Percentiles rank a stretch among this genome's conserved stretches.
These are phyloP conservation scores for Misopates orontium DNA, from an alignment of 257 asterid genomes.

Conservation along the genomic window DNA sequence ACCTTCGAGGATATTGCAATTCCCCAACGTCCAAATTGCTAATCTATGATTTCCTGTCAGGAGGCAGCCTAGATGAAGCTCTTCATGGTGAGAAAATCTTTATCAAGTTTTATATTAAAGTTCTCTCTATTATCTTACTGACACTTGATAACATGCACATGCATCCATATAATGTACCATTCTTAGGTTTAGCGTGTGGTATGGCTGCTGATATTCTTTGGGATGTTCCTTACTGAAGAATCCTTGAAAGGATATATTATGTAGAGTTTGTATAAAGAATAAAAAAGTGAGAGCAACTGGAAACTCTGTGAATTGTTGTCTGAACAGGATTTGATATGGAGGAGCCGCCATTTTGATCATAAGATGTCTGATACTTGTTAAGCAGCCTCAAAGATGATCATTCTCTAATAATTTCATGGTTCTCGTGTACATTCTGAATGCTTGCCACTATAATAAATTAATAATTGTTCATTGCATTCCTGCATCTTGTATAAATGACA, in stretches of 20 bases:
- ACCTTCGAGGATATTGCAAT: constrained; percentile 91
- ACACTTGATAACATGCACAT: constrained; percentile 11
- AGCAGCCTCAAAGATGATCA: too few species aligned
- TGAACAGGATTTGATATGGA: background rate
- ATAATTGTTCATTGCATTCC: too few species aligned
- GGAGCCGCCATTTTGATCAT: background rate
- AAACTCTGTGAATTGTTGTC: background rate
- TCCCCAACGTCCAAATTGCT: constrained; percentile 77
- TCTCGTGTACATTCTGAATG: too few species aligned
- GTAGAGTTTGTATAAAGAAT: too few species aligned
- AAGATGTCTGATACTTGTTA: background rate
- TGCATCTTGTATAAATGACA: too few species aligned
- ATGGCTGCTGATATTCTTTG: background rate
- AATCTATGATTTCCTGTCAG: constrained; percentile 77
- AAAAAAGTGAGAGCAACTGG: background rate
- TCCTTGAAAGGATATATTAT: constrained; percentile 2
- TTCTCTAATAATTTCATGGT: too few species aligned
- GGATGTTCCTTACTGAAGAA: constrained; percentile 13
- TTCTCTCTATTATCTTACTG: constrained; percentile 17
- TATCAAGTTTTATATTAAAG: constrained; percentile 9
- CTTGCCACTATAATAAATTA: too few species aligned
- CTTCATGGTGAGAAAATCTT: constrained; percentile 58
- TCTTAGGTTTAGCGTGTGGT: background rate
- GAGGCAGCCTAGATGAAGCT: constrained; percentile 93
- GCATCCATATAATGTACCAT: constrained; percentile 6